Percentiles rank a stretch among this genome's conserved stretches.
phyloP scores from a whole-genome alignment of 176 grass and related monocot species.

The Triticum timopheevii region DNA sequence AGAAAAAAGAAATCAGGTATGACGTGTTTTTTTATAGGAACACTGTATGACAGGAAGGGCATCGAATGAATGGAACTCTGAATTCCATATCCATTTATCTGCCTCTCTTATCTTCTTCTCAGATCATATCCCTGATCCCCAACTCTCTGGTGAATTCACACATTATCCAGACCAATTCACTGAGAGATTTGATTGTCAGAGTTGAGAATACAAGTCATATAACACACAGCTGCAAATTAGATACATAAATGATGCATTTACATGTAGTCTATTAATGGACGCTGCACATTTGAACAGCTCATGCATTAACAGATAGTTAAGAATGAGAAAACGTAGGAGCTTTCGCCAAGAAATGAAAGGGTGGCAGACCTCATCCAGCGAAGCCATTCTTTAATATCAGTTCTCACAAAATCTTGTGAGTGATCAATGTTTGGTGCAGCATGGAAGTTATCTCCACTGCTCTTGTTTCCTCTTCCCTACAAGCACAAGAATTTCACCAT shows the following conservation, averaged over 20 bases:
- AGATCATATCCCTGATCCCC: background rate
- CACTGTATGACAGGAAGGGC: background rate
- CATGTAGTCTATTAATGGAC: background rate
- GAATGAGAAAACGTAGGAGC: background rate
- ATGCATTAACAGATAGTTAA: background rate
- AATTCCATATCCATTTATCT: background rate
- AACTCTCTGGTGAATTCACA: background rate
- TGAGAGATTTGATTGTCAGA: background rate
- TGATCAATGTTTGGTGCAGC: conserved; percentile 99
- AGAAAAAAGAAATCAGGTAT: background rate
- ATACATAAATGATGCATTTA: conserved; percentile 9
- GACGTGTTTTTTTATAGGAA: background rate
- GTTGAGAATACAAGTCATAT: background rate
- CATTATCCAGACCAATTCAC: background rate
- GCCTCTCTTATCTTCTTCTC: background rate
- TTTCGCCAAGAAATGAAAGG: conserved; percentile 22
- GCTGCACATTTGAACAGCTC: conserved; percentile 10
- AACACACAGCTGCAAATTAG: background rate
- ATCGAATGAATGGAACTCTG: background rate
- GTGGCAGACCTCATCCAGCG: conserved; percentile 71
- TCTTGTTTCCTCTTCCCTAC: conserved; percentile 95
- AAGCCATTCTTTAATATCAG: conserved; percentile 93
- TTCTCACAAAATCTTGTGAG: conserved; percentile 98
- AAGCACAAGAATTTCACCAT: conserved; percentile 31
- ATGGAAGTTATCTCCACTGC: conserved; percentile 97